Evolutionary conservation across 768 basidiomycete species (phyloP), one percentile per base, ranked within the genome.

Genomic region (Calvatia gigantea): DNA sequence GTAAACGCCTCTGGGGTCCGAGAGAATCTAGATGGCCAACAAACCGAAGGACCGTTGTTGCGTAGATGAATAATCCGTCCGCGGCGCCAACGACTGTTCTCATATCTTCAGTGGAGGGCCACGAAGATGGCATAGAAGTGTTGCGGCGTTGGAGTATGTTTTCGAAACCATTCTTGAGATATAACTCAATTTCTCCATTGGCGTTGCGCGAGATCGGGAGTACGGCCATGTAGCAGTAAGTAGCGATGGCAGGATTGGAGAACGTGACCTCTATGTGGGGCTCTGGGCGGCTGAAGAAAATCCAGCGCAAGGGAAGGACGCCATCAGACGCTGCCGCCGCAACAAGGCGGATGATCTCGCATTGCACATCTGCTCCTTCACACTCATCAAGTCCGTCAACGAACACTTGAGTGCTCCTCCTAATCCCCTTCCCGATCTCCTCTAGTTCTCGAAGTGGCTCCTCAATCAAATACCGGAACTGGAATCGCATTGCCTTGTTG

Each of bases 41-140:
- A 38, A 64, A 66, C 43, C 64, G 63, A 44, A 65, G 48, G 5
- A 65, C 63, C 0, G 66, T 66, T 14, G 65, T 27, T 1, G 65
- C 64, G 47, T 65, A 69, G 12, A 70, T 65, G 42, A 70, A 70
- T 8, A 66, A 56, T 1, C 67, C 62, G 0, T 56, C 56, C 0
- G 69, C 57, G 33, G 61, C 61, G 5, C 58, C 25, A 3, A 70
- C 63, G 7, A 62, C 48, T 3, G 8, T 37, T 5, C 46, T 11
- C 4, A 64, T 37, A 56, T 47, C 49, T 6, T 15, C 12, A 14
- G 42, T 28, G 3, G 58, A 47, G 1, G 63, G 63, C 62, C 62
- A 63, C 4, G 28, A 15, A 11, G 15, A 0, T 6, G 1, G 1
- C 6, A 3, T n/a, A 4, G 27, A 12, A 21, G 19, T 7, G 15